Evolutionary conservation across 2,329 filamentous ascomycete species (phyloP), one percentile per base, ranked within the genome.

Genomic region (Fusarium nygamai): DNA sequence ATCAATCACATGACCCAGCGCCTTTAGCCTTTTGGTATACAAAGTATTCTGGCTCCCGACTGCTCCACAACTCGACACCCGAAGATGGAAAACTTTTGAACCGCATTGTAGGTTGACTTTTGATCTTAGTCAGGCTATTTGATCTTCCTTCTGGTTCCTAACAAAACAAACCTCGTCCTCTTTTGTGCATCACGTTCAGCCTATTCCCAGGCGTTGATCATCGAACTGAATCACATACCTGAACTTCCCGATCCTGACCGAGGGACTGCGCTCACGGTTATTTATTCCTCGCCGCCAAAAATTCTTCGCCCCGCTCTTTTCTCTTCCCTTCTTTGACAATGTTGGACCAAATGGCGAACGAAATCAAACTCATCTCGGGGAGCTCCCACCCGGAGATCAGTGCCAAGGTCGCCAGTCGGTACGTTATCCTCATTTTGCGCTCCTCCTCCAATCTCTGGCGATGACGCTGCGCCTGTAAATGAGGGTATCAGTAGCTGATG

Each of bases 291-390:
- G 65, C 69, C 71, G 69, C 71, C 77, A 74, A 78, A 79, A 75
- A 79, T 67, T 73, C 71, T 69, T 74, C 66, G 77, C 76, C 76
- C 76, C 78, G 76, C 76, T 69, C 60, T 67, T 72, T 72, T 71
- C 70, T 74, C 69, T 67, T 73, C 63, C 61, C 60, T 72, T 71
- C 60, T 64, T 73, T 68, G 63, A 75, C 76, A 76, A 84, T 84
- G 83, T 78, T 83, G 73, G 82, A 83, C 63, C 82, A 84, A 79
- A 87, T 87, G 85, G 85, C 85, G 56, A 87, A 88, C 82, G 86
- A 87, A 78, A 87, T 88, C 81, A 88, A 87, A 80, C 82, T 87
- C 75, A 85, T 87, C 78, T 86, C 85, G 72, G 85, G 85, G 72
- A 85, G 83, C 77, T 86, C 84, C 80, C 85, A 87, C 80, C 83